These are phyloP conservation scores for Nannizziopsis barbatae DNA, from an alignment of 2,329 filamentous ascomycete species.

Conservation along the genomic window DNA sequence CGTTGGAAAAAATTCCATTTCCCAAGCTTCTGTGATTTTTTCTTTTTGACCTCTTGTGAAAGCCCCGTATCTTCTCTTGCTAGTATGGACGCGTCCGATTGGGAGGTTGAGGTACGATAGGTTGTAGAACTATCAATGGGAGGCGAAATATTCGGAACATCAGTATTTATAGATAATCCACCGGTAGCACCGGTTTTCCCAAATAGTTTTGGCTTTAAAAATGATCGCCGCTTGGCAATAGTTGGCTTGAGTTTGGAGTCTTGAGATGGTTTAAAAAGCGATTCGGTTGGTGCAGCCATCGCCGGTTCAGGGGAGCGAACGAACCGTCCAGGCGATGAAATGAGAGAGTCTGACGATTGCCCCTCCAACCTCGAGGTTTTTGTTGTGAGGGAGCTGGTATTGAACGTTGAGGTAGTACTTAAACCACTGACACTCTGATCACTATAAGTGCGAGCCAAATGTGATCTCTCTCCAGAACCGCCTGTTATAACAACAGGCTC, in stretches of 20 bases:
- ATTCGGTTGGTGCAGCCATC: slow-evolving; percentile 6
- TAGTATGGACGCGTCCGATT: slow-evolving; percentile 13
- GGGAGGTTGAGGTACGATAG: slow-evolving; percentile 11
- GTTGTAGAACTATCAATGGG: slow-evolving; percentile 19
- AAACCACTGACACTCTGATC: slow-evolving; percentile 30
- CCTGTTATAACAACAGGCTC: slow-evolving; percentile 42
- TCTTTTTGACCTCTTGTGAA: slow-evolving; percentile 18
- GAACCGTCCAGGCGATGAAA: slow-evolving; percentile 20
- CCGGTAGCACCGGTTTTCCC: neutral
- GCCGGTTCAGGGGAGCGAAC: slow-evolving; percentile 27
- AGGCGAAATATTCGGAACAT: slow-evolving; percentile 18
- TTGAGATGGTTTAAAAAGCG: neutral
- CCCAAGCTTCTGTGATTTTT: slow-evolving; percentile 29
- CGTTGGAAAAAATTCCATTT: slow-evolving; percentile 52
- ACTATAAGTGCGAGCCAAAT: slow-evolving; percentile 30
- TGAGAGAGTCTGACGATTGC: slow-evolving; percentile 28
- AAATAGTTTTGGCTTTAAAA: slow-evolving; percentile 12
- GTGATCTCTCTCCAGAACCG: slow-evolving; percentile 29
- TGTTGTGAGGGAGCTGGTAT: slow-evolving; percentile 17
- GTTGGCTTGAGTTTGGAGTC: neutral
- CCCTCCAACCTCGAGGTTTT: slow-evolving; percentile 21
- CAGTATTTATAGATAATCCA: slow-evolving; percentile 18
- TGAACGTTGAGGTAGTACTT: slow-evolving; percentile 24
- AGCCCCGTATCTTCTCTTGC: slow-evolving; percentile 13
- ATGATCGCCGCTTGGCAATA: slow-evolving; percentile 20